Evolutionary conservation across 1,284 basidiomycete genomes (phyloP).

Genomic region (Gomphus bonarii): DNA sequence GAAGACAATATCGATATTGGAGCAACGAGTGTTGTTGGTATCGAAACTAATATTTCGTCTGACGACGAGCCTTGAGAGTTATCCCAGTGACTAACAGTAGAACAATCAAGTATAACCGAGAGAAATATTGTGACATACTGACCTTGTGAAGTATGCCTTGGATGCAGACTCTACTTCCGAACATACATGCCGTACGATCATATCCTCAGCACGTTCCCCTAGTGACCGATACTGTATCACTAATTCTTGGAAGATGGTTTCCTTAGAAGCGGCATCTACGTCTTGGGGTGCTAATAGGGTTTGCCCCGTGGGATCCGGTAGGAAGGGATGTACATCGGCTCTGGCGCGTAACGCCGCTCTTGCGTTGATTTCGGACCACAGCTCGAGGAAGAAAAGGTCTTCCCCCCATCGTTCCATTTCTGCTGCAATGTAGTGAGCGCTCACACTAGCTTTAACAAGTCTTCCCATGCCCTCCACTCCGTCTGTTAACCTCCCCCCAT

Average conservation of each 20-base stretch:
- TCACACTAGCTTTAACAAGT: constrained; percentile 74
- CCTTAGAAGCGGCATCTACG: constrained; percentile 33
- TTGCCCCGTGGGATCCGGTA: constrained; percentile 33
- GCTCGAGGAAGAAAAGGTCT: constrained; percentile 80
- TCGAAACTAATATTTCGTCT: constrained; percentile 31
- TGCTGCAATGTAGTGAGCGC: constrained; percentile 58
- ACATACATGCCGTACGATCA: constrained; percentile 73
- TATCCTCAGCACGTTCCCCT: constrained; percentile 68
- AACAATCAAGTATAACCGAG: constrained; percentile 17
- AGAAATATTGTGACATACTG: constrained; percentile 22
- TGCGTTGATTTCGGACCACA: constrained; percentile 70
- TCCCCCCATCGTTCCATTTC: constrained; percentile 78
- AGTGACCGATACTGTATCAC: constrained; percentile 53
- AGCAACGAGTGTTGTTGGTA: constrained; percentile 58
- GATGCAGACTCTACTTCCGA: constrained; percentile 69
- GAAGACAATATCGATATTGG: constrained; percentile 67
- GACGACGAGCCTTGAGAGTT: constrained; percentile 16
- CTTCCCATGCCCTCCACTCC: constrained; percentile 75
- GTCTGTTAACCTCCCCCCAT: constrained; percentile 53
- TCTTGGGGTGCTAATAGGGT: constrained; percentile 10
- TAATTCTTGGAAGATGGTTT: constrained; percentile 70
- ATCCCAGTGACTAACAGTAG: not conserved
- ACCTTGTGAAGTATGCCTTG: constrained; percentile 54
- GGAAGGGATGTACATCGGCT: constrained; percentile 34
- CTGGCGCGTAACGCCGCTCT: constrained; percentile 42